Evolutionary conservation across 768 basidiomycete genomes (phyloP), one percentile per base, ranked within the genome.

Genomic region (Cubamyces lactineus): DNA sequence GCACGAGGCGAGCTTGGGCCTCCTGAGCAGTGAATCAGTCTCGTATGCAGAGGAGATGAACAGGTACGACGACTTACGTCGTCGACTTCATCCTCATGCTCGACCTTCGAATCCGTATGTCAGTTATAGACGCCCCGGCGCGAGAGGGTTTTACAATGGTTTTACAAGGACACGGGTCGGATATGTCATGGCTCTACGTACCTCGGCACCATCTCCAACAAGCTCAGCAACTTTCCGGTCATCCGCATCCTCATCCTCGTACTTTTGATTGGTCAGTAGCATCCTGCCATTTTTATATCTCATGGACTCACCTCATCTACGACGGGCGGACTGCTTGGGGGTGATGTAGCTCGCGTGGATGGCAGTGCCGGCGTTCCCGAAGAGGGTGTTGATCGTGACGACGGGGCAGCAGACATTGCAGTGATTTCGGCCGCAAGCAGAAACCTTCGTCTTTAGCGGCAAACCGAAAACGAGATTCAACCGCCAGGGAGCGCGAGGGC

Each of bases 311-410:
- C 63, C 17, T 64, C 63, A 38, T 59, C 48, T 8, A 52, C 8
- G 16, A 30, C 17, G 3, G 49, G 47, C 12, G 63, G 63, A 21
- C 63, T 64, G 16, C 48, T 56, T 9, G 63, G 63, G 1, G 63
- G 63, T 2, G 63, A 64, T 7, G 63, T 64, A 28, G 63, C 63
- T 16, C 63, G 58, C 23, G 63, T 64, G 12, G 63, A 64, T 16
- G 63, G 63, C 13, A 54, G 17, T 1, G 42, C 24, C 3, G 48
- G 39, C 13, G 52, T 47, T 1, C 21, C 45, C 1, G 57, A 43
- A 19, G 52, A 30, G 12, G 53, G 53, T n/a, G 47, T 56, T 13
- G 63, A 60, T 7, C 58, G 63, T n/a, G 58, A 64, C 16, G 63
- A 64, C 11, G 63, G 49, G 2, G 46, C 42, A 6, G 47, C 19